Evolutionary conservation across 2,329 filamentous ascomycete species (phyloP).

Genomic region (Coleophoma cylindrospora): DNA sequence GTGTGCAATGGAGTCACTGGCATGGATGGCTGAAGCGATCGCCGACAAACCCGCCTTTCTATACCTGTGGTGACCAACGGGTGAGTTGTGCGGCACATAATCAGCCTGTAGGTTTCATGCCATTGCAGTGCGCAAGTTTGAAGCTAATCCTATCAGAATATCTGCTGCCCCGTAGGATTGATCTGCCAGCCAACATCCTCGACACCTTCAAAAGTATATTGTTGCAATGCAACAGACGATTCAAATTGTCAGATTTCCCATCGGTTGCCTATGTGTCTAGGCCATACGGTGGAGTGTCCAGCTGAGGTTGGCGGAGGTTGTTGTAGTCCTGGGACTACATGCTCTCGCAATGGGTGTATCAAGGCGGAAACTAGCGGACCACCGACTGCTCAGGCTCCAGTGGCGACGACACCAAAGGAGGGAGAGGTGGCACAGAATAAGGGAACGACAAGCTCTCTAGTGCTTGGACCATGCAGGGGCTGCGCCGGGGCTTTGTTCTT

Average conservation of each 20-base stretch:
- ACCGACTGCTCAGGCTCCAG: background rate
- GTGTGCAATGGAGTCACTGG: background rate
- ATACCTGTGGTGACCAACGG: constrained; percentile 23
- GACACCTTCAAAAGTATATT: constrained; percentile 20
- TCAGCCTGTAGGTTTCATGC: constrained; percentile 16
- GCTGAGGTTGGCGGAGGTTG: constrained; percentile 19
- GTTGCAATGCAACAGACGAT: constrained; percentile 18
- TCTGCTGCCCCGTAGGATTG: constrained; percentile 23
- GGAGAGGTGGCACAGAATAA: constrained; percentile 19
- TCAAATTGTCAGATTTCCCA: constrained; percentile 12
- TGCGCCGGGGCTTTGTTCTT: constrained; percentile 10
- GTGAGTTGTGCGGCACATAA: constrained; percentile 19
- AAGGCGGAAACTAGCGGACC: background rate
- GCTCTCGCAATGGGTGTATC: constrained; percentile 19
- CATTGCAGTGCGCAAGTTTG: background rate
- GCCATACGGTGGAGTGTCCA: constrained; percentile 16
- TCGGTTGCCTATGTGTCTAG: constrained; percentile 9
- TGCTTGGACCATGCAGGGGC: constrained; percentile 7
- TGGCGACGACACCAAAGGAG: constrained; percentile 15
- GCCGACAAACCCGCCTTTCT: constrained; percentile 16
- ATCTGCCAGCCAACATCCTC: constrained; percentile 13
- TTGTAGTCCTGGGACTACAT: constrained; percentile 14
- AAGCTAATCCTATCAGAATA: constrained; percentile 11
- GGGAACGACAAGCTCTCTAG: constrained; percentile 2
- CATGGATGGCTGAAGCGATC: background rate